Evolutionary conservation across 2,329 filamentous ascomycete genomes (phyloP), one percentile per base, ranked within the genome.

Genomic region (Colletotrichum sp.): DNA sequence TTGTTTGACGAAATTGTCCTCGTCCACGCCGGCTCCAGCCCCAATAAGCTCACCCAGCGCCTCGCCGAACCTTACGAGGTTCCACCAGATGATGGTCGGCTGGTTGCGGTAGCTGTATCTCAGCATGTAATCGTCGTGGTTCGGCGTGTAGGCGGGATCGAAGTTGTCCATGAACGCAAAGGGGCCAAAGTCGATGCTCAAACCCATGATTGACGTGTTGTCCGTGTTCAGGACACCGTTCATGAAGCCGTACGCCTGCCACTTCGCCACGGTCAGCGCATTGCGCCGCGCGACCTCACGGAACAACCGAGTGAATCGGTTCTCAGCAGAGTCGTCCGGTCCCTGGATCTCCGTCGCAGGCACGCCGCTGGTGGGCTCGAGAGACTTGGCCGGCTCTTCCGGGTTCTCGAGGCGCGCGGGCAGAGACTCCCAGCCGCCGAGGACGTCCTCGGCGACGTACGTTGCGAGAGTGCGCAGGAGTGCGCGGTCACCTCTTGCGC

Each of bases 171-270:
- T 93, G 83, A 99, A 99, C 7, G 97, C 97, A 79, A 99, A 99
- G 0, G 97, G 97, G 0, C 97, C 97, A 81, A 96, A 99, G 83
- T 99, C 97, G 76, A 99, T 93, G 8, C 93, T 96, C 0, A 99
- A 86, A 1, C 97, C 97, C 69, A 92, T 92, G 65, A 99, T 90
- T 0, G 95, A 98, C 0, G 97, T 99, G 82, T 99, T 99, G 81
- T 99, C 97, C 0, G 97, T 98, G 84, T 99, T 99, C 72, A 99
- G 87, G 6, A 99, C 97, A 59, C 97, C 97, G 79, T 99, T 99
- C 89, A 98, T 98, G 85, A 99, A 99, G n/a, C 95, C 97, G 80
- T 98, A 98, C 0, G 95, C 95, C 85, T 99, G 97, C 96, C 97
- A 98, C 77, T 93, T 90, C 13, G 97, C 97, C 3, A 98, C 96